A percentile compares a stretch with the other conserved stretches of the same genome.
These are phyloP conservation scores for Alternaria consortialis DNA, from an alignment of 2,329 filamentous ascomycete genomes.

Conservation along the genomic window DNA sequence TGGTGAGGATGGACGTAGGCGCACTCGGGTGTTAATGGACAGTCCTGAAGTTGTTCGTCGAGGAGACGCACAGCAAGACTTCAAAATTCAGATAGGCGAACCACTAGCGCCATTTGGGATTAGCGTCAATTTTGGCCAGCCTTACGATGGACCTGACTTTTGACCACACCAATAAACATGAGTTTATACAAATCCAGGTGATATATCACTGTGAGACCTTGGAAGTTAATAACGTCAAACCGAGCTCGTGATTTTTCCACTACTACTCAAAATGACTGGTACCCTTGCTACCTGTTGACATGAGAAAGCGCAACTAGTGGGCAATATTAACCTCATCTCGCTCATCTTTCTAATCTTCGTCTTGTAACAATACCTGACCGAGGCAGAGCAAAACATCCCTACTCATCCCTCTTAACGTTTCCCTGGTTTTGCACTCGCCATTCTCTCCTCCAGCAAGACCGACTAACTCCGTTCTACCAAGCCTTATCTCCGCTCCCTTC, in stretches of 20 bases:
- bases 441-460: neutral
- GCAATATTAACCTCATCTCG: neutral
- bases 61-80: constrained; percentile 15
- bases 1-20: constrained; percentile 42
- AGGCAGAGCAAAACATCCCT: neutral
- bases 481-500: constrained; percentile 8
- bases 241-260: fast-evolving
- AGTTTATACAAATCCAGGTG: neutral
- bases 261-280: neutral
- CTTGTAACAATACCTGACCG: fast-evolving
- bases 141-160: neutral
- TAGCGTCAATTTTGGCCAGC: constrained; percentile 8
- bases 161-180: neutral
- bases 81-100: constrained; percentile 23
- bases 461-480: constrained; percentile 7
- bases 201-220: too few species aligned
- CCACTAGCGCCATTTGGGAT: neutral
- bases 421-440: neutral
- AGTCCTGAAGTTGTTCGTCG: constrained; percentile 34
- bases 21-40: constrained; percentile 41
- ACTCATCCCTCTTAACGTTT: neutral
- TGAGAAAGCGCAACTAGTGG: neutral
- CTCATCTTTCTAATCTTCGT: neutral
- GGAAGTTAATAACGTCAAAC: neutral
- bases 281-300: neutral